A percentile compares a stretch with the other conserved stretches of the same genome.
These are phyloP conservation scores for Acacia confusa DNA, from an alignment of 306 rosid genomes.

Conservation along the genomic window DNA sequence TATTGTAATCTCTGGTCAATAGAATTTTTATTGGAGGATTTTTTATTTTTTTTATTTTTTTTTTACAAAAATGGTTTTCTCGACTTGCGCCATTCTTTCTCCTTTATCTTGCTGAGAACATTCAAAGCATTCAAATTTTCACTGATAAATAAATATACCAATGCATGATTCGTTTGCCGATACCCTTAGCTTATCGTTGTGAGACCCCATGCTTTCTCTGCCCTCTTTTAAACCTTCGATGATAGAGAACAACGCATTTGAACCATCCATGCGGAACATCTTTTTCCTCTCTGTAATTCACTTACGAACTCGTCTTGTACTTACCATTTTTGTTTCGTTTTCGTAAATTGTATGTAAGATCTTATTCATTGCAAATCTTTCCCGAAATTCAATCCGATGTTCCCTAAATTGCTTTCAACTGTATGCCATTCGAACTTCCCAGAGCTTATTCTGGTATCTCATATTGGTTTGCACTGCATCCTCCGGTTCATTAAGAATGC, in stretches of 20 bases:
- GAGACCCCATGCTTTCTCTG: neutral
- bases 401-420: neutral
- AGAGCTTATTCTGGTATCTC: conserved; percentile 5
- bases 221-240: neutral
- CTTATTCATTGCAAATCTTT: conserved; percentile 1
- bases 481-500: neutral
- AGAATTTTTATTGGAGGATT: neutral
- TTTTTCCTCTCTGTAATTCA: neutral
- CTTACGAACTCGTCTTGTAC: neutral
- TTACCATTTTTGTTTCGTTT: neutral
- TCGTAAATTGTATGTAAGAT: neutral
- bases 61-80: conserved; percentile 10
- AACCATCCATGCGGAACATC: neutral
- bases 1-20: conserved; percentile 24
- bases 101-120: neutral
- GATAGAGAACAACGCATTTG: neutral
- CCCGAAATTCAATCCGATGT: conserved; percentile 2
- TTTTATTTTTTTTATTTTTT: neutral
- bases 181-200: neutral
- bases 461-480: neutral
- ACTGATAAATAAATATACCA: neutral
- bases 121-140: neutral
- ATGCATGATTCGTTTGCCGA: neutral
- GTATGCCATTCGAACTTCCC: conserved; percentile 18
- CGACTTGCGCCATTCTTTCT: conserved; percentile 21